Base-by-base conservation (phyloP, 2,329 filamentous ascomycete genomes). In the Apiospora kogelbergensis region DNA sequence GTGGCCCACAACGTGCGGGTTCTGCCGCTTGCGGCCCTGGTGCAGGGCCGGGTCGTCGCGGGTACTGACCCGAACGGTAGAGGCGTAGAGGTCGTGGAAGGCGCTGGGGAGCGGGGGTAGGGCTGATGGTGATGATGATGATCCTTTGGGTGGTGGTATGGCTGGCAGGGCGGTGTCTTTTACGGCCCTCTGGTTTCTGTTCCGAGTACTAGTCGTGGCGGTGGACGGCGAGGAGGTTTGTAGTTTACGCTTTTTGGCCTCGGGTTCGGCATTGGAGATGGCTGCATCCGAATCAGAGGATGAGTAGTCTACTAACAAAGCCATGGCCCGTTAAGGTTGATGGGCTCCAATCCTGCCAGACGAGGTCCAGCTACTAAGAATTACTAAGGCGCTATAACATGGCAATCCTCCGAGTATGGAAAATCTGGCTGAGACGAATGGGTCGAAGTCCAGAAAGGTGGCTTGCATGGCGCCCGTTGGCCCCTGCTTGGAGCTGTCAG, bases 71-170 rank as follows among this genome's bases (percentile, higher is more conserved):
- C 95, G 90, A 66, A 93, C 90, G 48, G 90, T 93, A 13, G 93
- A 91, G 37, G 95, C 92, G 81, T 99, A 98, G 68, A 98, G 86
- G 79, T 98, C 93, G 79, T 94, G 93, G 80, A 99, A 98, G 68
- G 88, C 83, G 15, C 89, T 80, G 10, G 95, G 95, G 26, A 98
- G 85, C 10, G 94, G 93, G 40, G 93, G 94, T 44, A 95, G 73
- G 7, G 53, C 13, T 65, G 22, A 65, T 30, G 17, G 17, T 41
- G 13, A 6, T 22, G 42, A 20, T 5, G 46, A 15, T 46, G 42
- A 24, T n/a, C 6, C 30, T 63, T 37, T 66, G 22, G 20, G 60
- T 53, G 2, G 65, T 40, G 44, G 33, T 11, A 45, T 24, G 22
- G 15, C 65, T 13, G 33, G 11, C 17, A 9, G 33, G 53, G 30